Base-by-base conservation (phyloP, 495 filamentous ascomycete genomes). In the Clavariopsis aquatica region DNA sequence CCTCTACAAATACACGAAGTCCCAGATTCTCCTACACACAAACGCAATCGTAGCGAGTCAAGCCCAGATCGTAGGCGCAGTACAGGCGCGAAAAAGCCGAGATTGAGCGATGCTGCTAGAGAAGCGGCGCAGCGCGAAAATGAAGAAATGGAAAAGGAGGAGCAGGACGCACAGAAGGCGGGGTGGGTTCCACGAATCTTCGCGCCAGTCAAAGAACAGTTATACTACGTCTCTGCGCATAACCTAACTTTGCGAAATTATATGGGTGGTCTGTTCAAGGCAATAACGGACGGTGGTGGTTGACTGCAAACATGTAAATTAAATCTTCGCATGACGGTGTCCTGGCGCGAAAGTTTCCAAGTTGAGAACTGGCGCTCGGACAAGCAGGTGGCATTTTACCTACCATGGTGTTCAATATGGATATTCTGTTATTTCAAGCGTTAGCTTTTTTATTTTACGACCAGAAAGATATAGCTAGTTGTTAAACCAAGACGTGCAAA, bases 101-200 rank as follows among this genome's bases (percentile, higher is more conserved):
- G 60, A 22, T 23, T 61, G 2, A 82, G 88, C 22, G 88, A 92
- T 53, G 79, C 92, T 0, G 82, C 86, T 0, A 76, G 51, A 36
- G 36, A 58, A 29, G 65, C 51, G 17, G 65, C 51, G 2, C 82
- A 85, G 72, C 82, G 79, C 3, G 79, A 81, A 26, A 51, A 57
- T n/a, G 68, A 64, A 41, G 65, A 64, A 47, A 54, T 59, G 15
- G 53, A 62, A 34, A 54, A 61, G 47, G 60, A 63, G 29, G 58
- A 63, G 20, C 12, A 58, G 31, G 45, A 58, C 10, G 62, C 49
- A 2, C 78, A 80, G 20, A 81, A 83, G 64, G 81, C 82, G 60
- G 76, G 77, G 62, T 76, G 82, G 45, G 76, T 81, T 41, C 84
- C 83, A 69, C 68, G 76, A 49, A 38, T 77, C 1, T 80, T 80